These are phyloP conservation scores for Diplodia intermedia DNA, from an alignment of 2,329 filamentous ascomycete genomes.

Conservation along the genomic window DNA sequence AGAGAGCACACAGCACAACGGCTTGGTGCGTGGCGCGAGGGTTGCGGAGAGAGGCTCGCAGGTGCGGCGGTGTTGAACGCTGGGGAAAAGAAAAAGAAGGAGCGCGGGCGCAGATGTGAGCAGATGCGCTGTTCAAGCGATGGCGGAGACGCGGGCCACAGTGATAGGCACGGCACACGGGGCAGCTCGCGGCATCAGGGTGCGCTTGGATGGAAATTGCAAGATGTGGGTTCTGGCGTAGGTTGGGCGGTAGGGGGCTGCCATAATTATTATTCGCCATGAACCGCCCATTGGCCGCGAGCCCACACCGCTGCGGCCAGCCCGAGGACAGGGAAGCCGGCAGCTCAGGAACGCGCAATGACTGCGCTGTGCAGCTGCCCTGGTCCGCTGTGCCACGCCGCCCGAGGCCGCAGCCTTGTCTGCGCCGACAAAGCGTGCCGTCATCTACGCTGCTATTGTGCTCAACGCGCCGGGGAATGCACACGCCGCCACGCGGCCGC, in stretches of 20 bases:
- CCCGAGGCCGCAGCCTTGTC: background rate
- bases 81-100: constrained; percentile 15
- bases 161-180: constrained; percentile 25
- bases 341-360: constrained; percentile 29
- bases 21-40: background rate
- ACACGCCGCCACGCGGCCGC: constrained; percentile 20
- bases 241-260: constrained; percentile 17
- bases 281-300: constrained; percentile 23
- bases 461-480: constrained; percentile 8
- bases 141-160: constrained; percentile 17
- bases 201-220: constrained; percentile 28
- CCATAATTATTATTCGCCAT: constrained; percentile 27
- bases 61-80: constrained; percentile 22
- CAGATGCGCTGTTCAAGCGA: constrained; percentile 26
- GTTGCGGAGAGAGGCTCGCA: constrained; percentile 4
- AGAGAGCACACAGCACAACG: constrained; percentile 1
- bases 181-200: constrained; percentile 27
- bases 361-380: constrained; percentile 15
- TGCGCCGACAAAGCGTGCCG: constrained; percentile 13
- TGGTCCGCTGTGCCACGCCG: background rate
- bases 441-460: constrained; percentile 24
- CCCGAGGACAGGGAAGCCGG: constrained; percentile 17
- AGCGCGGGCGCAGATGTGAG: background rate
- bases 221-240: constrained; percentile 27
- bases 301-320: constrained; percentile 24